phyloP scores from a whole-genome alignment of 768 basidiomycete species.

The Podaxis sp. region DNA sequence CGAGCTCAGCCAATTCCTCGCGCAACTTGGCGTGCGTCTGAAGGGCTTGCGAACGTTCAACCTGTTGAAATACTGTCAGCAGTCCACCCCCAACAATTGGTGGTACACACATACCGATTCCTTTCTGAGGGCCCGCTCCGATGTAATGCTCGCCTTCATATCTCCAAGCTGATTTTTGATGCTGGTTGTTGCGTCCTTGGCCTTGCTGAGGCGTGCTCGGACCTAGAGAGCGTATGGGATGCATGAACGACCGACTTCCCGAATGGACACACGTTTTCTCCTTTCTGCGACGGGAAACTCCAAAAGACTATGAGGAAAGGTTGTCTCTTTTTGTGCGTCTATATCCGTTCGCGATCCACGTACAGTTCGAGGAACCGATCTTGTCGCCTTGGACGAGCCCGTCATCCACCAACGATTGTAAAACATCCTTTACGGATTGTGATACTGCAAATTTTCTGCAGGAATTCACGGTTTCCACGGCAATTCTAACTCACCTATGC shows the following conservation, averaged over 20 bases:
- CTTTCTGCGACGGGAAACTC: constrained; percentile 91
- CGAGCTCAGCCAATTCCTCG: constrained; percentile 45
- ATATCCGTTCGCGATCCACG: constrained; percentile 25
- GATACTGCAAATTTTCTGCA: constrained; percentile 50
- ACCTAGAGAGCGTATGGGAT: constrained; percentile 38
- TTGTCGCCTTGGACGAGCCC: constrained; percentile 86
- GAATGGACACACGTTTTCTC: constrained; percentile 58
- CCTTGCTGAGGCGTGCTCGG: constrained; percentile 52
- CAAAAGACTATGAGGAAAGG: constrained; percentile 69
- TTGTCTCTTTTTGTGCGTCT: constrained; percentile 25
- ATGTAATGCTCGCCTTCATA: constrained; percentile 43
- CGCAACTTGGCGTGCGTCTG: constrained; percentile 49
- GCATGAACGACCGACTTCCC: constrained; percentile 6
- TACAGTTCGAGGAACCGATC: constrained; percentile 93
- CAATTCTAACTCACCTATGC: constrained; percentile 60
- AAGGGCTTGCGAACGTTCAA: constrained; percentile 9
- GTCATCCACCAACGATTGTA: constrained; percentile 86
- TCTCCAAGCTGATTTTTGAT: constrained; percentile 51
- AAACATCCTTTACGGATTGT: constrained; percentile 89
- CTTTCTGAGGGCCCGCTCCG: constrained; percentile 53
- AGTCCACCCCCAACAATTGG: neutral
- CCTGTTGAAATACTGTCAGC: neutral
- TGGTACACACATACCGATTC: constrained; percentile 47
- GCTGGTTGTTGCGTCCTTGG: constrained; percentile 43
- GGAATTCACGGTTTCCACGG: neutral